Conservation (phyloP, 176 grass and related monocot species). For the Hordeum marinum region DNA sequence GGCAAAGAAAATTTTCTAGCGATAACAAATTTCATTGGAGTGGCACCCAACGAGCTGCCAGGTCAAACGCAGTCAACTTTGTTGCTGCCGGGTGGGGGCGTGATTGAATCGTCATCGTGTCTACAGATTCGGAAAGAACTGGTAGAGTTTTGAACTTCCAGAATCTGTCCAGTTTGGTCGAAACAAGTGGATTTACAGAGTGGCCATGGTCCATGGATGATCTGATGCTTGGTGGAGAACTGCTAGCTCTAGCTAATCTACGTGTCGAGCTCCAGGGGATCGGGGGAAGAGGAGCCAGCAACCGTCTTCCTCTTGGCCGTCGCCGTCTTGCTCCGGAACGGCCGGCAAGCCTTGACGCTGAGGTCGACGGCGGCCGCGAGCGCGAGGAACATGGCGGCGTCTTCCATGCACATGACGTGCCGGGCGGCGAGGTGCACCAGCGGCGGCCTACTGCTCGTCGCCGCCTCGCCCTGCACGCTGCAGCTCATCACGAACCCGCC, state of each 20-base stretch:
- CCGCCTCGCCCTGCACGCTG: conserved; percentile 47
- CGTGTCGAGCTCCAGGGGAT: conserved; percentile 40
- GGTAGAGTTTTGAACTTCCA: not conserved
- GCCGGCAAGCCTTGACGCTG: conserved; percentile 84
- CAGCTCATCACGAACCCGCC: conserved; percentile 80
- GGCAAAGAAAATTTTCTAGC: too few relatives aligned
- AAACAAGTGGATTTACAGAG: conserved; percentile 42
- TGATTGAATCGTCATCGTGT: not conserved
- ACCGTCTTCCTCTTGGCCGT: conserved; percentile 21
- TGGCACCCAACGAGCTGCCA: too few relatives aligned
- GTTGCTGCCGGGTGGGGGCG: not conserved
- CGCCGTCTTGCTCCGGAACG: conserved; percentile 49
- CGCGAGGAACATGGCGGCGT: conserved; percentile 81
- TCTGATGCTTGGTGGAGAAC: not conserved
- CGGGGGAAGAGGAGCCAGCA: not conserved
- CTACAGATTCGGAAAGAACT: not conserved
- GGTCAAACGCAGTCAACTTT: too few relatives aligned
- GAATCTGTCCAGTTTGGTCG: not conserved
- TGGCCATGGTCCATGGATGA: not conserved
- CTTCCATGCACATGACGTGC: conserved; percentile 74
- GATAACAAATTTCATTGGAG: too few relatives aligned
- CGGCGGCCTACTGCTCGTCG: conserved; percentile 33
- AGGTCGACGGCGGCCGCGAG: conserved; percentile 87
- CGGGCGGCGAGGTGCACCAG: conserved; percentile 68
- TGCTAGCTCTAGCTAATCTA: conserved; percentile 2